Base-by-base conservation (phyloP, 495 filamentous ascomycete species). In the Aspergillus baeticus region DNA sequence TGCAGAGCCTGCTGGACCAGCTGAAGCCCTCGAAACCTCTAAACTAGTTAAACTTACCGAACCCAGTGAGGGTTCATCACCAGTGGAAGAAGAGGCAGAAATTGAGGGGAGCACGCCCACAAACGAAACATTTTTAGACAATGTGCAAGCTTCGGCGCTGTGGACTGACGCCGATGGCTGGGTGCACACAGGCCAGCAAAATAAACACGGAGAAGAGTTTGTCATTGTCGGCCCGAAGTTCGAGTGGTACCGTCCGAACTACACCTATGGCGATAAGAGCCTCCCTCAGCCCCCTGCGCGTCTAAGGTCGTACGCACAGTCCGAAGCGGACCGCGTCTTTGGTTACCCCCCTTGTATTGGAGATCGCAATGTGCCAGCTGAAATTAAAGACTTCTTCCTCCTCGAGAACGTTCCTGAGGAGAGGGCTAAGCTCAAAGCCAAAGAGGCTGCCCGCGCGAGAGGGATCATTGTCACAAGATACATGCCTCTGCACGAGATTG, bases 331-430 rank as follows among this genome's bases (percentile, higher is more conserved):
- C 36, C 42, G 53, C 1, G 60, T 68, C 11, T 68, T 70, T 47
- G 73, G 76, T 0, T 78, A 67, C 51, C 74, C 76, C 3, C 76
- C 76, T 0, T 62, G 62, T 21, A 61, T 74, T 15, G 76, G 75
- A 4, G 60, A 71, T 33, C 71, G 74, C 4, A 77, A 79, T 50
- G 26, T 73, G 14, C 72, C 69, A 2, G 59, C 46, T 34, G 54
- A 42, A 14, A 39, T 17, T 13, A 39, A 56, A 22, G 13, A 20
- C 10, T 57, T 59, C 10, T 65, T 65, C 54, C n/a, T 48, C 0
- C 34, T 50, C 20, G 65, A 68, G 33, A 41, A 68, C 39, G 45
- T 65, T 11, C 26, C 58, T 1, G 44, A 57, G 26, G 66, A 64
- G 29, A 50, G n/a, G 44, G 51, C 56, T 2, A 63, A 57, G 41